These are phyloP conservation scores for Penicillium sp. DNA, from an alignment of 2,329 filamentous ascomycete species.

Conservation along the genomic window DNA sequence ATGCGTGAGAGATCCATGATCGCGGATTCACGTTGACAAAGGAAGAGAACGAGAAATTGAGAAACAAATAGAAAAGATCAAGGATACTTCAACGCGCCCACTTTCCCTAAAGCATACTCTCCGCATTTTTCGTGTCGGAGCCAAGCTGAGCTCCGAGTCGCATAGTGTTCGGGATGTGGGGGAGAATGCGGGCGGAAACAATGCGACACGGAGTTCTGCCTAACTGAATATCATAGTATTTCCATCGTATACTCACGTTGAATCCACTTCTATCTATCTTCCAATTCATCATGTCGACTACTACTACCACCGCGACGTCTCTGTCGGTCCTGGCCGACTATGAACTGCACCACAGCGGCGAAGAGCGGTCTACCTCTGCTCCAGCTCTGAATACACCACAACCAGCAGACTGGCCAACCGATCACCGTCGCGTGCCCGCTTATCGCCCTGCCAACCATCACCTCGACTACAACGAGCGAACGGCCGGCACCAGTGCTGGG, in stretches of 20 bases:
- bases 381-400: conserved; percentile 2
- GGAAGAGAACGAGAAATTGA: neutral
- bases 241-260: neutral
- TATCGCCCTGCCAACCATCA: conserved; percentile 49
- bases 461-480: conserved; percentile 44
- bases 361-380: neutral
- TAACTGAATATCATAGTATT: neutral
- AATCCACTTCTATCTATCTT: neutral
- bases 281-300: conserved; percentile 16
- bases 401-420: conserved; percentile 46
- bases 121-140: conserved; percentile 4
- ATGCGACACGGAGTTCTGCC: neutral
- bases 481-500: conserved; percentile 39
- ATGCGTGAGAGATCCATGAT: conserved; percentile 30
- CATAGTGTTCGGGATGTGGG: conserved; percentile 24
- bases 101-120: neutral
- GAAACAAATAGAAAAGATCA: neutral
- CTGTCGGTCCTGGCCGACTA: conserved; percentile 29
- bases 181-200: conserved; percentile 13
- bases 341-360: conserved; percentile 27
- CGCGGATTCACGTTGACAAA: neutral
- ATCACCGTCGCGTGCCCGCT: conserved; percentile 49
- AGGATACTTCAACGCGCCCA: neutral
- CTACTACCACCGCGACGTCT: conserved; percentile 18
- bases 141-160: neutral